Evolutionary conservation across 345 rosid species (phyloP).

Genomic region (Cochlearia excelsa): DNA sequence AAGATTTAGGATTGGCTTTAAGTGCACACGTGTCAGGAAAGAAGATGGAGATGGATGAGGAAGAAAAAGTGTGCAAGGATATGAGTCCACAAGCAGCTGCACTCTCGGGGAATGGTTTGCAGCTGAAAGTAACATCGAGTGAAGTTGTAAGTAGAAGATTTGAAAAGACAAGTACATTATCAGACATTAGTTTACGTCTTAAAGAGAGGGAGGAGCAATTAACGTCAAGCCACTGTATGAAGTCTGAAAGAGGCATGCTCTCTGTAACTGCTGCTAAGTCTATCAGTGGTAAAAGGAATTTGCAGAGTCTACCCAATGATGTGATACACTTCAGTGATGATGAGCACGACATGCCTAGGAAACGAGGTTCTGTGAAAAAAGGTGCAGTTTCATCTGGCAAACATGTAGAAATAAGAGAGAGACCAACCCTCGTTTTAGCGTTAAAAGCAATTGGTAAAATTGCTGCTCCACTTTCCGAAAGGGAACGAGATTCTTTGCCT

Average conservation of each 20-base stretch:
- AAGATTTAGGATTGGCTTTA: conserved; percentile 87
- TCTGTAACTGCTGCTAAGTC: conserved; percentile 31
- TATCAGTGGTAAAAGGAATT: conserved; percentile 38
- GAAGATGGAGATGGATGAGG: conserved; percentile 41
- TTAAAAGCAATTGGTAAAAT: conserved; percentile 20
- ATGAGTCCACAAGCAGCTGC: conserved; percentile 39
- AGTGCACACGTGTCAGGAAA: conserved; percentile 48
- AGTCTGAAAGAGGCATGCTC: conserved; percentile 42
- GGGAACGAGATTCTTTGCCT: conserved; percentile 35
- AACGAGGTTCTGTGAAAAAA: conserved; percentile 38
- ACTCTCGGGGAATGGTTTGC: conserved; percentile 40
- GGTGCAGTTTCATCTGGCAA: conserved; percentile 20
- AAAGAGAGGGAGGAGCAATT: conserved; percentile 35
- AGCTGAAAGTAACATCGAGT: conserved; percentile 38
- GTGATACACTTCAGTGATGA: conserved; percentile 86
- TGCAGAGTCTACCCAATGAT: conserved; percentile 37
- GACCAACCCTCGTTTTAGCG: conserved; percentile 35
- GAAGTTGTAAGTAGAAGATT: conserved; percentile 32
- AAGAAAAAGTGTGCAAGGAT: conserved; percentile 37
- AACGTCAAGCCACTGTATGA: conserved; percentile 28
- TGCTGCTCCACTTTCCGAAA: conserved; percentile 30
- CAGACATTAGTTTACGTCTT: conserved; percentile 32
- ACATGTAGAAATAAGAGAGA: conserved; percentile 20
- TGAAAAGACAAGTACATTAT: conserved; percentile 36
- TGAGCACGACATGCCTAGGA: conserved; percentile 50